Conservation (phyloP, 768 basidiomycete genomes). For the Arthromyces matolae region DNA sequence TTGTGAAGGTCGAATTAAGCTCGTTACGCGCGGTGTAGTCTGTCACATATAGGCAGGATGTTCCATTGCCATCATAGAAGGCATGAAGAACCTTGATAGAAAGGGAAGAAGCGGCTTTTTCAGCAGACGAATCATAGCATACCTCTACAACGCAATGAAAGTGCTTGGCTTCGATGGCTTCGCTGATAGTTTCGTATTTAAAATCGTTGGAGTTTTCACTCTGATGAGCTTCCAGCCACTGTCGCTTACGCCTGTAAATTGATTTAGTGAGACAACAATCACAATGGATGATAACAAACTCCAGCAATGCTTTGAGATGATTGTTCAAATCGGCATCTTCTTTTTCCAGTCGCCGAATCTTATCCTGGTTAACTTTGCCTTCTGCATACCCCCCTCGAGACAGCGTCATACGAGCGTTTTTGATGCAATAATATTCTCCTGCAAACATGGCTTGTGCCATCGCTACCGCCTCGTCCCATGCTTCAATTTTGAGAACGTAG, state of each 20-base stretch:
- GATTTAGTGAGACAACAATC: slow-evolving; percentile 5
- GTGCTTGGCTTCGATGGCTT: slow-evolving; percentile 38
- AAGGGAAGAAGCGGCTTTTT: no score
- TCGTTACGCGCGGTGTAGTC: slow-evolving; percentile 58
- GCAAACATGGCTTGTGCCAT: slow-evolving; percentile 40
- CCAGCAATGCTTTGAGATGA: slow-evolving; percentile 46
- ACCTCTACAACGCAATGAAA: slow-evolving; percentile 63
- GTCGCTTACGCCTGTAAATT: slow-evolving; percentile 46
- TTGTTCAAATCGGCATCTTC: slow-evolving; percentile 30
- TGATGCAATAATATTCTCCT: slow-evolving; percentile 50
- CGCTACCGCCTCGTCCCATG: slow-evolving; percentile 51
- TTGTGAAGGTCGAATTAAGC: slow-evolving; percentile 31
- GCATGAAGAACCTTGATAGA: slow-evolving; percentile 43
- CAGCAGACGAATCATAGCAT: no score
- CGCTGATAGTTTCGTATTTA: slow-evolving; percentile 44
- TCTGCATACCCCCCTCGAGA: slow-evolving; percentile 41
- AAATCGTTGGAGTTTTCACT: slow-evolving; percentile 27
- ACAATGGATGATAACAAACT: slow-evolving; percentile 33
- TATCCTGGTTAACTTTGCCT: slow-evolving; percentile 48
- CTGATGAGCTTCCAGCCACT: slow-evolving; percentile 32
- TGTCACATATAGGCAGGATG: slow-evolving; percentile 51
- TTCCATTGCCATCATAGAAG: slow-evolving; percentile 27
- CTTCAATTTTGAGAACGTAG: slow-evolving; percentile 49
- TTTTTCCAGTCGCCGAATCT: slow-evolving; percentile 42
- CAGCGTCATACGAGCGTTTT: slow-evolving; percentile 46